Base-by-base conservation (phyloP, 2,329 filamentous ascomycete genomes). In the Clarireedia paspali region DNA sequence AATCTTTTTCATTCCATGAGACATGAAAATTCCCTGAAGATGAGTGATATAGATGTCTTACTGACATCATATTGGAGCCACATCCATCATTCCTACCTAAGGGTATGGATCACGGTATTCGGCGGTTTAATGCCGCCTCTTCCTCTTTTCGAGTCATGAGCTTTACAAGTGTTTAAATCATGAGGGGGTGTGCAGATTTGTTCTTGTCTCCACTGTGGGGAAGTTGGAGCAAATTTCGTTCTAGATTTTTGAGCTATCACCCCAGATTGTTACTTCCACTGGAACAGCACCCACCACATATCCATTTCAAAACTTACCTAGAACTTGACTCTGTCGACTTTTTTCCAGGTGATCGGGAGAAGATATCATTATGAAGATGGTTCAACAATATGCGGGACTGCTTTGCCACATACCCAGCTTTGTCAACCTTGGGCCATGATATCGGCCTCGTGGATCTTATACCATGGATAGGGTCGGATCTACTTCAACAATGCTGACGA, bases 121-220 rank as follows among this genome's bases (percentile, higher is more conserved):
- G 4, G 30, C 30, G 30, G 30, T 34, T 34, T 34, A 34, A 47
- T 14, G 20, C 27, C 20, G 27, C 40, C 27, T 47, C 27, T 36
- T 42, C 30, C 36, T 10, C 26, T n/a, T 26, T 53, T 26, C 26
- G 14, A 26, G 50, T 47, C 2, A 24, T 47, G 40, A 34, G 23
- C 34, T 24, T 20, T 52, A 20, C 40, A 17, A 36, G 26, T 52
- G 26, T 42, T 52, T 9, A 20, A 12, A 47, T 46, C 17, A n/a
- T 24, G 30, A 34, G 30, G 30, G 30, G 30, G 9, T 34, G 9
- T 34, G 30, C 30, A 38, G 24, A 47, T 36, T 47, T 38, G 15
- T 47, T 17, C 42, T n/a, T 15, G 17, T 36, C 15, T 47, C 50
- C 50, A 53, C 40, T 26, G 50, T 53, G 50, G 50, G 34, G 50